Conservation (phyloP, 2,329 filamentous ascomycete genomes). For the Fusarium secorum region DNA sequence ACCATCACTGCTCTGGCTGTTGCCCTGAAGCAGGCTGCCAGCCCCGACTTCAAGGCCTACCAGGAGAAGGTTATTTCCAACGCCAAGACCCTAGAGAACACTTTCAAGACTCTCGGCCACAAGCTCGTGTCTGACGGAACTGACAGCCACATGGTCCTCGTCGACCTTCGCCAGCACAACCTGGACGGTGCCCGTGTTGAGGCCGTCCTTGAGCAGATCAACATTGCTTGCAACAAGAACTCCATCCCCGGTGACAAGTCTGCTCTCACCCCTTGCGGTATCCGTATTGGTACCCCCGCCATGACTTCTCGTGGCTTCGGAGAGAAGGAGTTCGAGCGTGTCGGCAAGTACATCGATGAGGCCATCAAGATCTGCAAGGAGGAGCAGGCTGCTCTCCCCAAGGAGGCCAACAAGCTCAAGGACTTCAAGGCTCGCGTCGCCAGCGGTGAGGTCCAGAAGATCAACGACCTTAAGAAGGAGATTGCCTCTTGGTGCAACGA, state of each 20-base stretch:
- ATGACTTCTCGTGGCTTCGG: constrained; percentile 98
- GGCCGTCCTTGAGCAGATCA: constrained; percentile 95
- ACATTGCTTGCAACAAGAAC: constrained; percentile 99
- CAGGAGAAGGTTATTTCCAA: constrained; percentile 93
- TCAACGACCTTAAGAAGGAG: constrained; percentile 87
- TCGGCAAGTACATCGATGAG: constrained; percentile 88
- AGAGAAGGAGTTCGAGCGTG: constrained; percentile 88
- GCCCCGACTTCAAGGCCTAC: constrained; percentile 91
- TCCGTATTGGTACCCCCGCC: constrained; percentile 95
- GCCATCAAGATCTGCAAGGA: constrained; percentile 90
- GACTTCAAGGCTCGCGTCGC: constrained; percentile 97
- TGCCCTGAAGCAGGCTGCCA: constrained; percentile 91
- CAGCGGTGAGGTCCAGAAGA: constrained; percentile 78
- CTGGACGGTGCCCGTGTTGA: constrained; percentile 96
- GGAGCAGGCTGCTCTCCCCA: constrained; percentile 83
- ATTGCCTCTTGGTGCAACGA: constrained; percentile 84
- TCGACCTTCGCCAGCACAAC: constrained; percentile 86
- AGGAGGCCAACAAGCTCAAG: constrained; percentile 99
- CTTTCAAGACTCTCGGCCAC: constrained; percentile 87
- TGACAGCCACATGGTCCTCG: constrained; percentile 95
- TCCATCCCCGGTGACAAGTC: constrained; percentile 97
- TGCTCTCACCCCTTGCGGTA: constrained; percentile 90
- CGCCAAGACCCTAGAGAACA: constrained; percentile 87
- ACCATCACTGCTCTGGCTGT: constrained; percentile 97
- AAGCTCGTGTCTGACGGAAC: constrained; percentile 95